Evolutionary conservation across 2,329 filamentous ascomycete species (phyloP).

Genomic region (Teratosphaeriaceae sp.): DNA sequence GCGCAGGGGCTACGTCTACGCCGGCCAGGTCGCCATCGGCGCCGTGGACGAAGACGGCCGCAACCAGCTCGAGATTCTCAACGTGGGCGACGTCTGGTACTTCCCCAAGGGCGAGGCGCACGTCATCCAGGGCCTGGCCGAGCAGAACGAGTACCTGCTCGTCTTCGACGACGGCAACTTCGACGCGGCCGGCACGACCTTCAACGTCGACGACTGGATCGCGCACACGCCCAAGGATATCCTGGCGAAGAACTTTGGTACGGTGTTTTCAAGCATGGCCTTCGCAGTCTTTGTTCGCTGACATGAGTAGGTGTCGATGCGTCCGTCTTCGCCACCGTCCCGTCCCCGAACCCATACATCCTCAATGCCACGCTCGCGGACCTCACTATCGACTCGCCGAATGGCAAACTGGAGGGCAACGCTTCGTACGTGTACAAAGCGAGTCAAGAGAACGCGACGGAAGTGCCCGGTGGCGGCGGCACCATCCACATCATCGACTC

Average conservation of each 20-base stretch:
- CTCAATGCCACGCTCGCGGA: slow-evolving; percentile 35
- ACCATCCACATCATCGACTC: slow-evolving; percentile 55
- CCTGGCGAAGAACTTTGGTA: slow-evolving; percentile 37
- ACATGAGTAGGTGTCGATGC: slow-evolving; percentile 26
- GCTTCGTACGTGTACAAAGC: slow-evolving; percentile 38
- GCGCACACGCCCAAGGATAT: slow-evolving; percentile 29
- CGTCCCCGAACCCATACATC: slow-evolving; percentile 32
- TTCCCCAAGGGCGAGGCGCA: slow-evolving; percentile 42
- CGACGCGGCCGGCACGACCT: slow-evolving; percentile 53
- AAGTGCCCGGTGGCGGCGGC: slow-evolving; percentile 52
- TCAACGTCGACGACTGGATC: slow-evolving; percentile 34
- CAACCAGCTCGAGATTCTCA: slow-evolving; percentile 43
- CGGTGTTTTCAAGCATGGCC: too few species aligned
- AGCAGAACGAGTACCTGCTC: slow-evolving; percentile 52
- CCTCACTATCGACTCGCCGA: slow-evolving; percentile 34
- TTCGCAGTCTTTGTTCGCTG: too few species aligned
- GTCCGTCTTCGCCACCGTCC: neutral
- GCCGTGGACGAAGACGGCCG: slow-evolving; percentile 48
- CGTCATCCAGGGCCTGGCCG: slow-evolving; percentile 33
- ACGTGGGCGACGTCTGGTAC: slow-evolving; percentile 49
- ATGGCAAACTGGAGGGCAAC: slow-evolving; percentile 32
- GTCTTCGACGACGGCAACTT: slow-evolving; percentile 55
- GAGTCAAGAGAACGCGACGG: slow-evolving; percentile 42
- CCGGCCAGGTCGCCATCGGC: slow-evolving; percentile 46
- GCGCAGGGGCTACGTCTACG: slow-evolving; percentile 44